These are phyloP conservation scores for Ogataea dorogensis DNA, from an alignment of 805 yeast species.

Conservation along the genomic window DNA sequence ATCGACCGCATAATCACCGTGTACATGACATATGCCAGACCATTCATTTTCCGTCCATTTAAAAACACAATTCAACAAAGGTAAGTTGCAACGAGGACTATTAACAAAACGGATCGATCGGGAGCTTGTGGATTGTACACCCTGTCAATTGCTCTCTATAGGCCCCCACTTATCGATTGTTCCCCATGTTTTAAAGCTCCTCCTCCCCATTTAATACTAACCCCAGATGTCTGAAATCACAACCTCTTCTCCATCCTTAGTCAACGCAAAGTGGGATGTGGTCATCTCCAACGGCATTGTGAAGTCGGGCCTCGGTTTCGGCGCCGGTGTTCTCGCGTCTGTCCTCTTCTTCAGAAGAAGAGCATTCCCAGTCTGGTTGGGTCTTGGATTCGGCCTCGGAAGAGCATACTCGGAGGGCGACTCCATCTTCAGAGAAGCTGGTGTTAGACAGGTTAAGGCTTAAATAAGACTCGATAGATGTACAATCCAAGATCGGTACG, in stretches of 20 bases:
- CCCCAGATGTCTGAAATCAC: conserved; percentile 26
- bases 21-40: conserved; percentile 10
- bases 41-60: conserved; percentile 13
- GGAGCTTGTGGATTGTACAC: too few relatives aligned
- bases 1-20: conserved; percentile 6
- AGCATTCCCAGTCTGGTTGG: conserved; percentile 97
- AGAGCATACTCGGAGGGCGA: conserved; percentile 98
- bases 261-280: conserved; percentile 74
- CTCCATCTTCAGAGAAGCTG: conserved; percentile 87
- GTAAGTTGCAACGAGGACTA: conserved; percentile 7
- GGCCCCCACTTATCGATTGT: too few relatives aligned
- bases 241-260: conserved; percentile 23
- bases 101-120: too few relatives aligned
- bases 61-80: conserved; percentile 4
- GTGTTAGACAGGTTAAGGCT: conserved; percentile 72
- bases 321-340: conserved; percentile 92
- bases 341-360: conserved; percentile 89
- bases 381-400: conserved; percentile 96
- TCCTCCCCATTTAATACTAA: conserved; percentile 6
- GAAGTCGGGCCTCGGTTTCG: conserved; percentile 94
- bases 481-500: conserved; percentile 5
- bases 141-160: too few relatives aligned
- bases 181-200: too few relatives aligned
- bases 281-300: conserved; percentile 92
- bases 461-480: conserved; percentile 56